phyloP scores from a whole-genome alignment of 768 basidiomycete species.

The Pholiota molesta region DNA sequence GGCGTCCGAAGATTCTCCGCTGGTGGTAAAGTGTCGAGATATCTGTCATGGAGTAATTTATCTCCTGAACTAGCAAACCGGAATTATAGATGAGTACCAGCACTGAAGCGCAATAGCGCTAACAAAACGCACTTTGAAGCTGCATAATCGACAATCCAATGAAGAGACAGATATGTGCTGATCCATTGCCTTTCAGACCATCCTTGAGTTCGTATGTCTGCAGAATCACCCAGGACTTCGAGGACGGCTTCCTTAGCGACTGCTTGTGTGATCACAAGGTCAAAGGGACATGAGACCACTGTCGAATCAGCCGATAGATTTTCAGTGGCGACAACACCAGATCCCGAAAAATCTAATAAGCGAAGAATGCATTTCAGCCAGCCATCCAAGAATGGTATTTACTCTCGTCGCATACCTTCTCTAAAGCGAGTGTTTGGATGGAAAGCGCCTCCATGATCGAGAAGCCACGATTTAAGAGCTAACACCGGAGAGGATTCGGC shows the following conservation, averaged over 20 bases:
- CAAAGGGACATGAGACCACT: slow-evolving; percentile 70
- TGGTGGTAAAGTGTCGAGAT: slow-evolving; percentile 69
- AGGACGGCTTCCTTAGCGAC: slow-evolving; percentile 46
- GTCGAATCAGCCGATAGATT: slow-evolving; percentile 51
- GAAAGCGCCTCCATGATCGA: slow-evolving; percentile 50
- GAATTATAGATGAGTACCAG: slow-evolving; percentile 9
- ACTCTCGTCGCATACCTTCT: slow-evolving; percentile 41
- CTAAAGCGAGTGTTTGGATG: slow-evolving; percentile 47
- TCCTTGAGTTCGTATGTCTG: slow-evolving; percentile 23
- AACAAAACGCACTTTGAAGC: slow-evolving; percentile 34
- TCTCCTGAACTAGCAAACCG: slow-evolving; percentile 18
- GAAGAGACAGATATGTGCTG: slow-evolving; percentile 65
- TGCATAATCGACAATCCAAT: slow-evolving; percentile 50
- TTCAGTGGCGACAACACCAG: slow-evolving; percentile 50
- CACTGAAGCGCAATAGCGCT: not conserved
- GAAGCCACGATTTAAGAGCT: slow-evolving; percentile 54
- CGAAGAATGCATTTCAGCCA: not conserved
- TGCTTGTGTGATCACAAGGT: slow-evolving; percentile 62
- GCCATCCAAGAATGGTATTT: no score
- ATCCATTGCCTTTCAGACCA: slow-evolving; percentile 74
- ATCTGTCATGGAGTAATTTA: slow-evolving; percentile 52
- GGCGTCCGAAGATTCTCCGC: slow-evolving; percentile 65
- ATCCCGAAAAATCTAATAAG: slow-evolving; percentile 43
- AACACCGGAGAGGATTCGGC: slow-evolving; percentile 19
- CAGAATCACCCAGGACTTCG: slow-evolving; percentile 34